A percentile compares a stretch with the other conserved stretches of the same genome.
phyloP scores from a whole-genome alignment of 257 asterid species.

The Leptodermis oblonga region DNA sequence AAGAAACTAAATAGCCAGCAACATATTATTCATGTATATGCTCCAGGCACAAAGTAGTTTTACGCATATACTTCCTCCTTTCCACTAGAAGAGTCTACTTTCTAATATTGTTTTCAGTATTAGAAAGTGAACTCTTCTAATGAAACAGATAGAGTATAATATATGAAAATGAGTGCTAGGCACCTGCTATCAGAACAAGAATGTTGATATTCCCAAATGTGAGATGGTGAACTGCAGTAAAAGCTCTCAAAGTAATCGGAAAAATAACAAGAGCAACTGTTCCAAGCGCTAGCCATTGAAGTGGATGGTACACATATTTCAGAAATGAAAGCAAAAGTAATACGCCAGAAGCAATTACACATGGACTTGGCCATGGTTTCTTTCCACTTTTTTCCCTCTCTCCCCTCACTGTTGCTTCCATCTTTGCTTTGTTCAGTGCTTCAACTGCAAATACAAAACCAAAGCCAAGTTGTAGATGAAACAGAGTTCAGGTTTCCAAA shows the following conservation, averaged over 20 bases:
- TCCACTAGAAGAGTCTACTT: no score
- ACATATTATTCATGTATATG: no score
- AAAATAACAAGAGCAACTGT: slow-evolving; percentile 55
- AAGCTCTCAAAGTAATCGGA: slow-evolving; percentile 48
- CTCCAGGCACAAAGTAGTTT: no score
- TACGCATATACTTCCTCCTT: no score
- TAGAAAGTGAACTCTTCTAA: no score
- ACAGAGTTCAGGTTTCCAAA: neutral
- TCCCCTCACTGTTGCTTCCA: slow-evolving; percentile 60
- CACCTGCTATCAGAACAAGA: slow-evolving; percentile 68
- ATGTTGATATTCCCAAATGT: slow-evolving; percentile 58
- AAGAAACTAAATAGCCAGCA: no score
- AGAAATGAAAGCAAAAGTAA: slow-evolving; percentile 52
- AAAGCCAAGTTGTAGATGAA: slow-evolving; percentile 17
- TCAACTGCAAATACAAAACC: slow-evolving; percentile 65
- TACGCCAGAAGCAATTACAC: slow-evolving; percentile 47
- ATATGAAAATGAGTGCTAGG: neutral
- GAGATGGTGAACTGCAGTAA: slow-evolving; percentile 41
- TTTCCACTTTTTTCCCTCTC: slow-evolving; percentile 43
- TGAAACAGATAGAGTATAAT: no score
- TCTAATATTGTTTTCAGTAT: no score
- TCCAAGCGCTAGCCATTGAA: slow-evolving; percentile 68
- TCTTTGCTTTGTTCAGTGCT: slow-evolving; percentile 64
- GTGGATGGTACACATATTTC: slow-evolving; percentile 40
- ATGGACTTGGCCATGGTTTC: slow-evolving; percentile 80